Base-by-base conservation (phyloP, 768 basidiomycete species). In the Pleurotus sapidus region DNA sequence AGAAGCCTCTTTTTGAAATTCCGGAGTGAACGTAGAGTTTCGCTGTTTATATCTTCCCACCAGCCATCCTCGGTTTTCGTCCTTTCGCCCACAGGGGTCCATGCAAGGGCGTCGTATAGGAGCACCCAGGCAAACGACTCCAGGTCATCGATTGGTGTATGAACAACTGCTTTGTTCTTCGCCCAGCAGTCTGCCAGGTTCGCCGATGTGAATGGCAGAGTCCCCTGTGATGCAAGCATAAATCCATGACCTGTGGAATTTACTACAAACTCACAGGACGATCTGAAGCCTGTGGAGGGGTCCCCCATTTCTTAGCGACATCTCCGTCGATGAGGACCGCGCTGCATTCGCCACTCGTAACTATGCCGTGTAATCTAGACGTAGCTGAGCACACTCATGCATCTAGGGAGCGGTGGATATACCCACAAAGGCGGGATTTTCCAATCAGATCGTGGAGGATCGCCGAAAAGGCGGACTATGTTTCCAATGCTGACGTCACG, bases 51-150 rank as follows among this genome's bases (percentile, higher is more conserved):
- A 23, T 24, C 3, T 12, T 47, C 11, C 46, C 46, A 47, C 46
- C 46, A 47, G 11, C 11, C 20, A 47, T 12, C 11, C 3, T 47
- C 46, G 11, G 11, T 46, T 15, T 2, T 12, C 15, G 46, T 47
- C 14, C 46, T n/a, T 23, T 17, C 11, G 20, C 3, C 11, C 20
- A 8, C 18, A 47, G 46, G 46, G 0, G 46, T 47, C 46, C 46
- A 47, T 47, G 46, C 46, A 12, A 47, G 14, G 15, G 20, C 14
- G 20, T 23, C 37, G 24, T 50, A 57, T 2, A 57, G 8, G 48
- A 57, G 48, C 1, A 57, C 57, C 57, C 57, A 57, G 2, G 49
- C 46, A 24, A 57, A 57, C 4, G 48, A 49, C 40, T 57, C 57
- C 14, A 57, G 46, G 42, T 57, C 57, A 43, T 57, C 57, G 14